Evolutionary conservation across 192 early-diverging fungal species (phyloP).

Genomic region (Backusella circina): DNA sequence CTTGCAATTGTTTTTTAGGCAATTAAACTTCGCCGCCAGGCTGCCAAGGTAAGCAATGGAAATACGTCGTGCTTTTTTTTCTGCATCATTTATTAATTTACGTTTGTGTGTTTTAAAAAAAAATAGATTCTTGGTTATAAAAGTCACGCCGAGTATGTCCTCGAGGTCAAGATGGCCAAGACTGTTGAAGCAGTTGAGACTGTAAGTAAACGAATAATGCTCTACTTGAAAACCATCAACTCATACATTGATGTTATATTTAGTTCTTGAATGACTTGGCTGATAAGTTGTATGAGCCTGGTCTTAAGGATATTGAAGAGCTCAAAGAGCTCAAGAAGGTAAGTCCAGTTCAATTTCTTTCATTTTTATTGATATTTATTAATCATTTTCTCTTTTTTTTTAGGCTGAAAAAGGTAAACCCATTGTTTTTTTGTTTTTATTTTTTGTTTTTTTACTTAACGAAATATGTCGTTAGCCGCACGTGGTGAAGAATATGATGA

Average conservation of each 20-base stretch:
- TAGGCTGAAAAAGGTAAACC: slow-evolving; percentile 28
- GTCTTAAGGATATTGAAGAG: slow-evolving; percentile 53
- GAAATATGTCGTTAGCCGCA: slow-evolving; percentile 19
- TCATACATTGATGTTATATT: neutral
- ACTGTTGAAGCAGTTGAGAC: slow-evolving; percentile 51
- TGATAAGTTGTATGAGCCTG: slow-evolving; percentile 51
- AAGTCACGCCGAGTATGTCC: slow-evolving; percentile 65
- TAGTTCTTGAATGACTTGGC: slow-evolving; percentile 65
- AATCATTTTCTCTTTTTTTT: neutral
- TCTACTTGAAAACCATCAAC: neutral
- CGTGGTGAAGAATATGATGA: slow-evolving; percentile 55
- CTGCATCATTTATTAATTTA: neutral
- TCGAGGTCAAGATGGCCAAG: slow-evolving; percentile 88
- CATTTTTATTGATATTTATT: neutral
- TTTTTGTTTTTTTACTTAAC: neutral
- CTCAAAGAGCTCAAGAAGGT: slow-evolving; percentile 63
- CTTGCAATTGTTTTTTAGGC: slow-evolving; percentile 17
- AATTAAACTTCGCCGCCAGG: slow-evolving; percentile 33
- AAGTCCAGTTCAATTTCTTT: neutral
- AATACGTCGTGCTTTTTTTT: slow-evolving; percentile 40
- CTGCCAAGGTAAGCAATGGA: slow-evolving; percentile 29
- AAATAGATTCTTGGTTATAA: slow-evolving; percentile 66
- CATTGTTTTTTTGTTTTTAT: no score
- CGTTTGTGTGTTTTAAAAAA: slow-evolving; percentile 33
- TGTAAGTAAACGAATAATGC: slow-evolving; percentile 10